These are phyloP conservation scores for Trichoderma breve DNA, from an alignment of 2,329 filamentous ascomycete species.

Conservation along the genomic window DNA sequence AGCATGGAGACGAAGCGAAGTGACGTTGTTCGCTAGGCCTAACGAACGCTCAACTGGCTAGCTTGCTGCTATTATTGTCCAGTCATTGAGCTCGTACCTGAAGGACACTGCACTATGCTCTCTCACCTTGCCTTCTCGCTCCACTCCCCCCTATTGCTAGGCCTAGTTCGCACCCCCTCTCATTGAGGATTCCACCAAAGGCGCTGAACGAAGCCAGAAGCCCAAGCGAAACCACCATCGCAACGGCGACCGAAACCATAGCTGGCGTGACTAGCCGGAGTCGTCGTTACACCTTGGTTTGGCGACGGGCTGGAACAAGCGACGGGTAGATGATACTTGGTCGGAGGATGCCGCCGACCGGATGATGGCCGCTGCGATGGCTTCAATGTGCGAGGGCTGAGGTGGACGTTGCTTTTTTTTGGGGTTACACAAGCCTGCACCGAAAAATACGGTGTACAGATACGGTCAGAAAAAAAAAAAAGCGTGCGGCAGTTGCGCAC, in stretches of 20 bases:
- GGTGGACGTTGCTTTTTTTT: neutral
- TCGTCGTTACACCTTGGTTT: neutral
- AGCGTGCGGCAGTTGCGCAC: conserved; percentile 2
- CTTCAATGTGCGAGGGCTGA: neutral
- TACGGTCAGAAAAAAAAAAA: neutral
- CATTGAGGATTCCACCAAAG: neutral
- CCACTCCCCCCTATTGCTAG: conserved; percentile 2
- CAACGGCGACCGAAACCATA: neutral
- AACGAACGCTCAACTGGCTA: neutral
- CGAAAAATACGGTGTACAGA: conserved; percentile 16
- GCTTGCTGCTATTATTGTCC: conserved; percentile 2
- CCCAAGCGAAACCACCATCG: neutral
- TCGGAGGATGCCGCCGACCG: neutral
- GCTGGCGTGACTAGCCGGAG: neutral
- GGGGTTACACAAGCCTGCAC: neutral
- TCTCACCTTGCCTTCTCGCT: neutral
- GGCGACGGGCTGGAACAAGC: neutral
- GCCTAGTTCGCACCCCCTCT: neutral
- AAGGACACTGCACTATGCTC: neutral
- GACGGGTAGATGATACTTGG: neutral
- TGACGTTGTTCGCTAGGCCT: neutral
- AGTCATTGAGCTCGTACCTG: neutral
- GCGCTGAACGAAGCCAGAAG: neutral
- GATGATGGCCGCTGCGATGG: neutral
- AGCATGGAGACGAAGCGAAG: neutral